Conservation (phyloP, 2,329 filamentous ascomycete species). For the Botrytis porri region DNA sequence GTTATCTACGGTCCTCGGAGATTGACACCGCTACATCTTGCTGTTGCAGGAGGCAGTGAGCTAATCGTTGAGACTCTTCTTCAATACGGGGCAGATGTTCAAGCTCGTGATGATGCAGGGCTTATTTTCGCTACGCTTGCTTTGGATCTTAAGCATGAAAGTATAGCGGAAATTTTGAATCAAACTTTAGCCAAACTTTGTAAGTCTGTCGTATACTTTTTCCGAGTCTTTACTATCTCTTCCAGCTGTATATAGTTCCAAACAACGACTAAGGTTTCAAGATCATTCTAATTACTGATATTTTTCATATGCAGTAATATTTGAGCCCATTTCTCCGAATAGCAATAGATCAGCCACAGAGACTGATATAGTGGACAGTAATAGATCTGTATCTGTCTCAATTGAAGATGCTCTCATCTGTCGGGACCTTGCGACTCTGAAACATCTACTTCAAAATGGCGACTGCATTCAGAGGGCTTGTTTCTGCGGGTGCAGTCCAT, state of each 20-base stretch:
- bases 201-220: too few species aligned
- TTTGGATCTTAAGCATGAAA: background rate
- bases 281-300: background rate
- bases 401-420: background rate
- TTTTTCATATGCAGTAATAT: background rate
- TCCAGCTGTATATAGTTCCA: background rate
- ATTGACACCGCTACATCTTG: conserved; percentile 4
- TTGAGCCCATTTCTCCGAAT: background rate
- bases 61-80: background rate
- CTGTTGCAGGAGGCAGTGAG: background rate
- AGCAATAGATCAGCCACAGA: background rate
- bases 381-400: background rate
- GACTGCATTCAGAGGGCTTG: background rate
- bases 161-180: background rate
- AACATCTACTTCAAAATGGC: background rate
- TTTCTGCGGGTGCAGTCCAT: background rate
- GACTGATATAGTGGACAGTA: background rate
- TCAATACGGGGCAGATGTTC: background rate
- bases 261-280: background rate
- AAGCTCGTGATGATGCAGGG: background rate
- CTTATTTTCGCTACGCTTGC: background rate
- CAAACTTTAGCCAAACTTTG: background rate
- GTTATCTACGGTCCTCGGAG: background rate
- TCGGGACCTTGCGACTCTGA: background rate
- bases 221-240: background rate